A percentile compares a stretch with the other conserved stretches of the same genome.
Evolutionary conservation across 371 early-diverging fungal species (phyloP).

Genomic region (Capillidium heterosporum): DNA sequence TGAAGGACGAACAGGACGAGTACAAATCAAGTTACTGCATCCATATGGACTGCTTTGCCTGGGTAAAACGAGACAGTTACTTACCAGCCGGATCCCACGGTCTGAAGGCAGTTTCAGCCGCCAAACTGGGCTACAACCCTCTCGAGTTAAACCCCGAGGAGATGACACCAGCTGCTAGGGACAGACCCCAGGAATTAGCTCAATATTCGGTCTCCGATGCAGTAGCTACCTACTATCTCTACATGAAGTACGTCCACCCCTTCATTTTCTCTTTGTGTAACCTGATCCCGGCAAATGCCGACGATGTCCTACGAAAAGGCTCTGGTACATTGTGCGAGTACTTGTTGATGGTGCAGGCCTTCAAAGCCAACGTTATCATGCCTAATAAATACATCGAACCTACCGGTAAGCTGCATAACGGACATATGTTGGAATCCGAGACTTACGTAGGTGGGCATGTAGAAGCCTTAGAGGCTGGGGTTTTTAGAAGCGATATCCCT

Average conservation of each 20-base stretch:
- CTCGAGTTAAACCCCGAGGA: slow-evolving; percentile 98
- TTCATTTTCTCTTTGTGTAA: slow-evolving; percentile 99
- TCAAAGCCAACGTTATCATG: slow-evolving; percentile 81
- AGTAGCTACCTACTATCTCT: slow-evolving; percentile 97
- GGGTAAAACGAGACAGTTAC: slow-evolving; percentile 99
- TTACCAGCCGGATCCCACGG: slow-evolving; percentile 97
- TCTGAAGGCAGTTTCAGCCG: slow-evolving; percentile 88
- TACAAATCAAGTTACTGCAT: slow-evolving; percentile 78
- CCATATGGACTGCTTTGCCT: slow-evolving; percentile 97
- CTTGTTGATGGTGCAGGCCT: slow-evolving; percentile 94
- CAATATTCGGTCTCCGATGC: slow-evolving; percentile 99
- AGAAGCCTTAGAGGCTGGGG: slow-evolving; percentile 96
- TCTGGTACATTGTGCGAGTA: slow-evolving; percentile 98
- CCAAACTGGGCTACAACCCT: slow-evolving; percentile 97
- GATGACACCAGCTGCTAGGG: slow-evolving; percentile 91
- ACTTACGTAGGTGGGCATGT: slow-evolving; percentile 99
- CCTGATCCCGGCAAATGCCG: slow-evolving; percentile 94
- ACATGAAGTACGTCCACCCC: slow-evolving; percentile 99
- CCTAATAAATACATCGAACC: slow-evolving; percentile 85
- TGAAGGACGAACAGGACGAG: slow-evolving; percentile 62
- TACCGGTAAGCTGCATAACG: slow-evolving; percentile 62
- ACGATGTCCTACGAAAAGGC: slow-evolving; percentile 93
- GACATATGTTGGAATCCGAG: slow-evolving; percentile 84
- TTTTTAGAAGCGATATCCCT: slow-evolving; percentile 93
- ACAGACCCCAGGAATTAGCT: slow-evolving; percentile 91